Evolutionary conservation across 768 basidiomycete species (phyloP).

Genomic region (Mrakia blollopis): DNA sequence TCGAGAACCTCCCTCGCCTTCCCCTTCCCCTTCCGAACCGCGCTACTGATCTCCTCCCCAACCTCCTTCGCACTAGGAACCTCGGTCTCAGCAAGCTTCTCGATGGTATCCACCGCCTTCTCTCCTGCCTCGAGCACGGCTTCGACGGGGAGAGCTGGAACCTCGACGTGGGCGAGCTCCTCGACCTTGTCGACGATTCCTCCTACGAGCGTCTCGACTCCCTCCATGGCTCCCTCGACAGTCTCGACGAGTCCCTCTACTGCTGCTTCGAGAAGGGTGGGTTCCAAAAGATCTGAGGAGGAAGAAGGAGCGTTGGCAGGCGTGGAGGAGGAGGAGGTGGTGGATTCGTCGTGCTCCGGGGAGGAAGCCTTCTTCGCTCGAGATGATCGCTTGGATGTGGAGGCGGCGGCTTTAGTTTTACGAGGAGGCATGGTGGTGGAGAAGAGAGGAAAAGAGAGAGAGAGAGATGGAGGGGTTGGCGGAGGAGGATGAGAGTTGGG

Average conservation of each 20-base stretch:
- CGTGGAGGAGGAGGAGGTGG: too few species aligned
- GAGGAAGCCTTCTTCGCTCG: slow-evolving; percentile 15
- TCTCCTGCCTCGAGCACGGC: background rate
- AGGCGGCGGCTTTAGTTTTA: slow-evolving; percentile 7
- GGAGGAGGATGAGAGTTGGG: background rate
- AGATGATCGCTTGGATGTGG: slow-evolving; percentile 12
- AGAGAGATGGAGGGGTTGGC: background rate
- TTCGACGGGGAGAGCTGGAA: background rate
- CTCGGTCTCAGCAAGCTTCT: slow-evolving; percentile 2
- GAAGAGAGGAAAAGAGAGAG: background rate
- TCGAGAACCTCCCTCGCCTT: slow-evolving; percentile 22
- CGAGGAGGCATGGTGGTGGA: slow-evolving; percentile 10
- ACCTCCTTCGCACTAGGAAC: background rate
- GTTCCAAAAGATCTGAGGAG: background rate
- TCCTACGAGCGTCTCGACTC: slow-evolving; percentile 18
- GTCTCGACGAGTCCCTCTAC: background rate
- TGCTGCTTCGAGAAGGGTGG: slow-evolving; percentile 2
- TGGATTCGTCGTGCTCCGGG: background rate
- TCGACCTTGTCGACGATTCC: background rate
- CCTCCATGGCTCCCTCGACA: slow-evolving; percentile 11
- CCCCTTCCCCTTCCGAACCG: slow-evolving; percentile 30
- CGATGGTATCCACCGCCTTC: background rate
- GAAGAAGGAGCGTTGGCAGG: background rate
- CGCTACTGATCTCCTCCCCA: background rate
- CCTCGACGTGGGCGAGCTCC: slow-evolving; percentile 1